Evolutionary conservation across 169 alveolate genomes (phyloP), one percentile per base, ranked within the genome.

Genomic region (Plasmodium inui): DNA sequence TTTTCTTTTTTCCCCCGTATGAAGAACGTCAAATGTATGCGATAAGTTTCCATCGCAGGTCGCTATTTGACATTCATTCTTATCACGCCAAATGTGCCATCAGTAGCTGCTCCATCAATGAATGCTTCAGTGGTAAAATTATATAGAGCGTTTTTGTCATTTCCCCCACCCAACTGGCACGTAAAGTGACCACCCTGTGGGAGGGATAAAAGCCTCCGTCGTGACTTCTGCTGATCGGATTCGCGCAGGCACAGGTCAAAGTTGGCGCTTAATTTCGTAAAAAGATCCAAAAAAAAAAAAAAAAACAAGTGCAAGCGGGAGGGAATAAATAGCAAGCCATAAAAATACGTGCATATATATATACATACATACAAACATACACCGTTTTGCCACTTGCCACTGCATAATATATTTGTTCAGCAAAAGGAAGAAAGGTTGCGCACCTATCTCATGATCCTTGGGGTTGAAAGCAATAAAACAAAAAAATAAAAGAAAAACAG

Each of bases 181-280:
- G n/a, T 10, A 61, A 61, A 61, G 10, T 61, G 19, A 61, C 0
- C 12, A 3, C 74, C 74, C 74, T 10, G 26, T 61, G 37, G 14
- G 32, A 61, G 26, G 32, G 26, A 14, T 19, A 22, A 61, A 22
- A 19, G 6, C 4, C 74, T 61, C 32, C 14, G 74, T 61, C 32
- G 32, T 26, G 32, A 61, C 19, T 19, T 61, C 28, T 19, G 37
- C 74, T 19, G 8, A 61, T 61, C 74, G 37, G 74, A 12, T 61
- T 61, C n/a, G 9, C 74, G 74, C 74, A 26, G 12, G 74, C 74
- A 61, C 74, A 61, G 74, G 74, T 61, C 37, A 61, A 61, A n/a
- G 32, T 61, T 61, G 74, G 74, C 32, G 32, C 32, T 61, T 61
- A 61, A 61, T 22, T 22, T 61, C 4, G 26, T 8, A 17, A 2